phyloP scores from a whole-genome alignment of 306 rosid genomes.

The Medicago arabica region DNA sequence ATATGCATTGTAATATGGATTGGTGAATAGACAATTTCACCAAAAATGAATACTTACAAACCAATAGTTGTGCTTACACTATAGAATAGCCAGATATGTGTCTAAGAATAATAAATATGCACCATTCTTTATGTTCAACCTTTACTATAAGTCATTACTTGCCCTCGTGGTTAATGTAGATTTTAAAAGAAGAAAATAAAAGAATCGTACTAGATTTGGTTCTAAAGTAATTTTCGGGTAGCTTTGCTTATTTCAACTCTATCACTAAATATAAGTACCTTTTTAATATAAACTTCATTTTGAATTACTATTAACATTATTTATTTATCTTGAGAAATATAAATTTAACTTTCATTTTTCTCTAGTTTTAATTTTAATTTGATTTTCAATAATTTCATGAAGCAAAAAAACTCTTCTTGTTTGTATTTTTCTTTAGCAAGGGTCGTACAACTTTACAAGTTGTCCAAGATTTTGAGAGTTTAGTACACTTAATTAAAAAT shows the following conservation, averaged over 20 bases:
- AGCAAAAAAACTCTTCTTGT: background rate
- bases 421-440: background rate
- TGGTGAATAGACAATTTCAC: conserved; percentile 27
- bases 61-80: conserved; percentile 39
- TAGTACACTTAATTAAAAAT: background rate
- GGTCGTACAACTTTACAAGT: background rate
- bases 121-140: conserved; percentile 42
- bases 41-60: conserved; percentile 30
- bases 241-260: background rate
- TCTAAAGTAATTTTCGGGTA: conserved; percentile 12
- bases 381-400: background rate
- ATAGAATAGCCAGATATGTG: conserved; percentile 21
- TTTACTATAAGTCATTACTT: conserved; percentile 28
- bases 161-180: conserved; percentile 26
- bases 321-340: no score
- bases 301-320: background rate
- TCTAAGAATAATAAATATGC: conserved; percentile 38
- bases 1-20: conserved; percentile 12
- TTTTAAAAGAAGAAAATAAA: conserved; percentile 27
- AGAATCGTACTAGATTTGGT: conserved; percentile 23
- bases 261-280: background rate
- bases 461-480: background rate
- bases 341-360: no score
- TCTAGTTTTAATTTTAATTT: no score
- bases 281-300: no score